Evolutionary conservation across 164 flowering plant species (phyloP).

Genomic region (Sextonia rubra): DNA sequence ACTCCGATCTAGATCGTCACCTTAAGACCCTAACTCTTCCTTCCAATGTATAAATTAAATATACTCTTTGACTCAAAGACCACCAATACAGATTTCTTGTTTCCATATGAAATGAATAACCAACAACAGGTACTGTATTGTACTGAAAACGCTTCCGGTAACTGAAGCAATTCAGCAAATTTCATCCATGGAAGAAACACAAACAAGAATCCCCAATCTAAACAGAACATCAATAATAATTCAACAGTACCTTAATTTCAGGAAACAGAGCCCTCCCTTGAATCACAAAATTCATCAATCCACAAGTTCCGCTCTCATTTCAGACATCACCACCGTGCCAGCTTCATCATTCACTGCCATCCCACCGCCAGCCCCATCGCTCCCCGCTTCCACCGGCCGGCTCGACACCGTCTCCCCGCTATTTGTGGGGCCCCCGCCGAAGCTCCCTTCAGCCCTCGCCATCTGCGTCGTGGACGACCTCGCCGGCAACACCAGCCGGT

Average conservation of each 20-base stretch:
- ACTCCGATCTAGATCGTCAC: no score
- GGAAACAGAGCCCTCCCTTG: background rate
- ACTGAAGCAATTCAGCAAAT: background rate
- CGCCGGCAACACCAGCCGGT: slow-evolving; percentile 25
- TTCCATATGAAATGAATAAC: background rate
- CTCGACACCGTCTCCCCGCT: slow-evolving; percentile 55
- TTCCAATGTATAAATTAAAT: no score
- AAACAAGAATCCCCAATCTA: background rate
- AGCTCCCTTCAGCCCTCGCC: slow-evolving; percentile 33
- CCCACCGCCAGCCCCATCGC: slow-evolving; percentile 13
- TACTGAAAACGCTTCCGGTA: background rate
- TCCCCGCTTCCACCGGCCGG: slow-evolving; percentile 27
- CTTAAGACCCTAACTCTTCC: no score
- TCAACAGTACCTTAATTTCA: slow-evolving; percentile 1
- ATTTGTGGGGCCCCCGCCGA: slow-evolving; percentile 28
- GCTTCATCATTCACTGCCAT: slow-evolving; percentile 26
- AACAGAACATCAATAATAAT: background rate
- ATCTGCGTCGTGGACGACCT: slow-evolving; percentile 30
- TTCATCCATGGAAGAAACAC: background rate
- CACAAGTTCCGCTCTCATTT: slow-evolving; percentile 18
- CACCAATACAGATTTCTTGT: background rate
- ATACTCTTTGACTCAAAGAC: no score
- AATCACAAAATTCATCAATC: background rate
- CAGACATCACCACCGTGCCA: slow-evolving; percentile 32
- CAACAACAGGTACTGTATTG: background rate